Evolutionary conservation across 129 eudicot species (phyloP).

Genomic region (Pulicaria dysenterica): DNA sequence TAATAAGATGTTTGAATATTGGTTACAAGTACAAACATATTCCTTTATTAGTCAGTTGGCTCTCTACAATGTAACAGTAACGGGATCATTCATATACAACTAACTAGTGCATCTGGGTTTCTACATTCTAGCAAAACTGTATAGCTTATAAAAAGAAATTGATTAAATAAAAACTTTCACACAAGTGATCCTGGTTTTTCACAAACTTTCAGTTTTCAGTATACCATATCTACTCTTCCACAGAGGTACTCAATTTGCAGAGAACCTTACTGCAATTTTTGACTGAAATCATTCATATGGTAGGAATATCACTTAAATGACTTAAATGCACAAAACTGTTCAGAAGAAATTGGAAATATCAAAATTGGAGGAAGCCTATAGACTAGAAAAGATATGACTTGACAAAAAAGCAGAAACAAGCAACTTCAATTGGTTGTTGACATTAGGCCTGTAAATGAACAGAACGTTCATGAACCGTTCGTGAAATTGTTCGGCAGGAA

Average conservation of each 20-base stretch:
- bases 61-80: neutral
- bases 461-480: too few relatives aligned
- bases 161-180: neutral
- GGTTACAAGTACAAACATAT: neutral
- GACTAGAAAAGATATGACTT: conserved; percentile 1
- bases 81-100: neutral
- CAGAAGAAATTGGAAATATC: neutral
- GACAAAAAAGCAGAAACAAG: conserved; percentile 17
- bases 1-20: neutral
- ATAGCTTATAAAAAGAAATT: neutral
- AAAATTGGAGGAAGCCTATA: conserved; percentile 14
- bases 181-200: neutral
- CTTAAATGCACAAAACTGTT: conserved; percentile 3
- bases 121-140: neutral
- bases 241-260: neutral
- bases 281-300: neutral
- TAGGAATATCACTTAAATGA: conserved; percentile 5
- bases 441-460: too few relatives aligned
- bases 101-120: neutral
- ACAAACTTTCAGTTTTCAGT: neutral
- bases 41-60: neutral
- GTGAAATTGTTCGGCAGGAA: too few relatives aligned
- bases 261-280: neutral
- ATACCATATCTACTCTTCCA: conserved; percentile 7
- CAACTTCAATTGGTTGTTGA: conserved; percentile 7